These are phyloP conservation scores for Plasmodium malariae DNA, from an alignment of 169 alveolate species.

Conservation along the genomic window DNA sequence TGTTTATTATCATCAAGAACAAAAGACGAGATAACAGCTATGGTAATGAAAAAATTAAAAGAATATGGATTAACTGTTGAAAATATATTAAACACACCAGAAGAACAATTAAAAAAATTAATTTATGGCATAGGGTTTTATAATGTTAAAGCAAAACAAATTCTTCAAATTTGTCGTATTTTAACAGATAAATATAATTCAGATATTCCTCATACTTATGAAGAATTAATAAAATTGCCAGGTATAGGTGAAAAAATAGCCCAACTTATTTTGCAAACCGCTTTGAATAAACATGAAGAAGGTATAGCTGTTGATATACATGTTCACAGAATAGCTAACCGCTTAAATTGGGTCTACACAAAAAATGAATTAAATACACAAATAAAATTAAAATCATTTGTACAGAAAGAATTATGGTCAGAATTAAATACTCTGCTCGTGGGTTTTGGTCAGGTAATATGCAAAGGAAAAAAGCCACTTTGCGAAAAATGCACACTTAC, in stretches of 20 bases:
- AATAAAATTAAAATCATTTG: conserved; percentile 89
- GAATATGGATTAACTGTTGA: conserved; percentile 85
- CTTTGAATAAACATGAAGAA: conserved; percentile 84
- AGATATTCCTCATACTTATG: conserved; percentile 91
- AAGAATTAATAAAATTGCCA: conserved; percentile 91
- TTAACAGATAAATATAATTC: conserved; percentile 90
- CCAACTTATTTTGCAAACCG: conserved; percentile 91
- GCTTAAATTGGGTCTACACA: conserved; percentile 91
- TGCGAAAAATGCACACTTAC: conserved; percentile 55
- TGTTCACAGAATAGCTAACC: conserved; percentile 93
- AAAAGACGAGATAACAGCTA: conserved; percentile 89
- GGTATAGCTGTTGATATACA: conserved; percentile 96
- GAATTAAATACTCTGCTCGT: conserved; percentile 93
- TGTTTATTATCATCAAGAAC: conserved; percentile 91
- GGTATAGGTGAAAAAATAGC: conserved; percentile 98
- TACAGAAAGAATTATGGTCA: conserved; percentile 92
- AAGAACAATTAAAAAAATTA: conserved; percentile 87
- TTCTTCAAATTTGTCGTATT: conserved; percentile 90
- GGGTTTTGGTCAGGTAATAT: conserved; percentile 97
- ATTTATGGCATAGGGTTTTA: conserved; percentile 95
- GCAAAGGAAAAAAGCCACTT: conserved; percentile 87
- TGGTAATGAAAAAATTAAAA: conserved; percentile 86
- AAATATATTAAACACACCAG: conserved; percentile 80
- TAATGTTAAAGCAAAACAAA: conserved; percentile 93
- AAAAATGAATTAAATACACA: conserved; percentile 94